phyloP scores from a whole-genome alignment of 2,329 filamentous ascomycete genomes.

The Zalaria obscura region DNA sequence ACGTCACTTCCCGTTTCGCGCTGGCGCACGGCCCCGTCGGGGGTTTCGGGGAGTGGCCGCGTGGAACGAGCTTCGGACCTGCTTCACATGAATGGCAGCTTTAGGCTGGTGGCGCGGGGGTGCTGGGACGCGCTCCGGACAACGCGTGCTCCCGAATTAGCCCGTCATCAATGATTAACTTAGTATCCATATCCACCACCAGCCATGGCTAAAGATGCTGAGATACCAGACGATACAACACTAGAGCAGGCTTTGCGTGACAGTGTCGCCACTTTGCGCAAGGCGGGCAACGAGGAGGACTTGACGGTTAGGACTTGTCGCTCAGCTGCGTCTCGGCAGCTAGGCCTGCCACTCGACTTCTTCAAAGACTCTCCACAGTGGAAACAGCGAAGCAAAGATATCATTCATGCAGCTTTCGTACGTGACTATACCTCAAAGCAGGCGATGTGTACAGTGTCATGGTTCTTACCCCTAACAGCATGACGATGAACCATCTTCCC shows the following conservation, averaged over 20 bases:
- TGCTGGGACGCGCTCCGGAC: no score
- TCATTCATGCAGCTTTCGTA: slow-evolving; percentile 39
- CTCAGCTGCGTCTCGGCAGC: slow-evolving; percentile 33
- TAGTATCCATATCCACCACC: no score
- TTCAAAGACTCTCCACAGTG: slow-evolving; percentile 39
- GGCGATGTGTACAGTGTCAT: background rate
- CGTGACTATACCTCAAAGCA: background rate
- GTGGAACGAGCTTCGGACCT: no score
- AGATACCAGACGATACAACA: slow-evolving; percentile 18
- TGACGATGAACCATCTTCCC: slow-evolving; percentile 2
- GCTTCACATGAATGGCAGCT: no score
- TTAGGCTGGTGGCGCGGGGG: no score
- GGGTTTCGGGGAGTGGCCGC: no score
- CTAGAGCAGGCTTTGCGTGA: slow-evolving; percentile 26
- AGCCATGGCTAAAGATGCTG: background rate
- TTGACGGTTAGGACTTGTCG: slow-evolving; percentile 45
- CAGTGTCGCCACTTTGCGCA: slow-evolving; percentile 25
- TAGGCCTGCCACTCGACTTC: slow-evolving; percentile 39
- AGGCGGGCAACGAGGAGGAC: slow-evolving; percentile 30
- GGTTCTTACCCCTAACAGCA: background rate
- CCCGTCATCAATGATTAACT: no score
- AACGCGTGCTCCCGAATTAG: no score
- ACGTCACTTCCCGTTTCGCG: no score
- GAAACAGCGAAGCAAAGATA: slow-evolving; percentile 39
- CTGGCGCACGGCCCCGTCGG: no score